These are phyloP conservation scores for Malus hybrid DNA, from an alignment of 331 rosid genomes.

Conservation along the genomic window DNA sequence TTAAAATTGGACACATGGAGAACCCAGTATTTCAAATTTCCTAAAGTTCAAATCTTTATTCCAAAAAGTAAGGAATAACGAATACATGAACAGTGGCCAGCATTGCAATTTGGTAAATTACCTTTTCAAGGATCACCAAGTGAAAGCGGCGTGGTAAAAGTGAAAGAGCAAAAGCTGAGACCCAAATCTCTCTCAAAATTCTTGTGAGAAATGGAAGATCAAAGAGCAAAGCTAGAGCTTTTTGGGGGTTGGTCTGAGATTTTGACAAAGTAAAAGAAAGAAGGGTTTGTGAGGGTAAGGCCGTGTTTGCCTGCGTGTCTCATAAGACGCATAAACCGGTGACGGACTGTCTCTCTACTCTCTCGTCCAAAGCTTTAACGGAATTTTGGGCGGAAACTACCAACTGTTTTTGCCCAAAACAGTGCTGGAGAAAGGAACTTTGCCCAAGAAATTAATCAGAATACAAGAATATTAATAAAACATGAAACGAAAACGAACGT, in stretches of 20 bases:
- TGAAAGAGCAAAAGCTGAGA: background rate
- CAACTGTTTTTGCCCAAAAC: conserved; percentile 8
- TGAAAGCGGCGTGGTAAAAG: background rate
- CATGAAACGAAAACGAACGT: background rate
- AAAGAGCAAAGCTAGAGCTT: background rate
- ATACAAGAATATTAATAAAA: background rate
- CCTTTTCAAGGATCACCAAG: background rate
- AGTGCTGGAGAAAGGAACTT: conserved; percentile 14
- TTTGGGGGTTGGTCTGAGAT: background rate
- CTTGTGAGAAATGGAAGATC: background rate
- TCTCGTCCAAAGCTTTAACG: background rate
- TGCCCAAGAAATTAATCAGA: background rate
- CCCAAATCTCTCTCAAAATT: background rate
- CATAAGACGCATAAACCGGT: background rate
- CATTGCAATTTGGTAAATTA: background rate
- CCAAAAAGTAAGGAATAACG: background rate
- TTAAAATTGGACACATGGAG: background rate
- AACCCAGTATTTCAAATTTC: background rate
- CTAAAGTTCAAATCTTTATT: background rate
- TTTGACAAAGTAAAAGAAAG: conserved; percentile 9
- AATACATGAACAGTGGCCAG: background rate
- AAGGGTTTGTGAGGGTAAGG: background rate
- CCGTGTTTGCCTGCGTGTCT: conserved; percentile 12
- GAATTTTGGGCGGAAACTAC: conserved; percentile 8
- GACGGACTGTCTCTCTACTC: background rate